Evolutionary conservation across 2,329 filamentous ascomycete genomes (phyloP), one percentile per base, ranked within the genome.

Genomic region (Diaporthe ampelina): DNA sequence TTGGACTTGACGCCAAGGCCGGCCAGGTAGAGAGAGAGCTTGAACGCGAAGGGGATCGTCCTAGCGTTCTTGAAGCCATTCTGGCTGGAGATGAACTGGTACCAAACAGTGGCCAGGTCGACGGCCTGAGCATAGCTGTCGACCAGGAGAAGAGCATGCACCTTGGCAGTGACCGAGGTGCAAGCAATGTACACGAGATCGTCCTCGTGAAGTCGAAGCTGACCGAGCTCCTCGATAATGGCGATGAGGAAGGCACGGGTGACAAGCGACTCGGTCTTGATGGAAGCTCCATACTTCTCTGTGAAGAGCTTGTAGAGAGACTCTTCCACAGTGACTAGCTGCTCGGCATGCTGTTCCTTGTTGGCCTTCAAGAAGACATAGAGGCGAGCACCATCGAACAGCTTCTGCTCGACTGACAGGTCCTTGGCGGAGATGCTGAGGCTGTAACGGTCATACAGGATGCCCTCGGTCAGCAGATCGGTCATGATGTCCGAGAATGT

Each of bases 1-100:
- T 80, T 82, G 45, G 78, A 78, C 70, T 79, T 81, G 52, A 79
- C 75, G 7, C 74, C 74, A 9, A 76, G 69, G 24, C 74, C 74
- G 50, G 74, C 74, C 37, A 76, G 72, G 61, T 76, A 76, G 17
- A 76, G 68, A 15, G 74, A 76, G 57, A 76, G 48, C 72, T 76
- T 76, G 74, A 76, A 76, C 45, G 74, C 72, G 68, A 74, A 76
- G 48, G 74, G 68, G 58, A 76, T 76, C 21, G 68, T 74, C 74
- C 61, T 58, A n/a, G 74, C 56, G 43, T 74, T 74, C 72, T 76
- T 74, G 74, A 76, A 76, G 56, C 74, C 74, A 48, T 76, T 74
- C 68, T 74, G 74, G 74, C 59, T 57, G 69, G 70, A 40, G 63
- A 76, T 74, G 72, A 76, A 76, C 45, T 76, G 74, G 68, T 74